These are phyloP conservation scores for Yamadazyma siamensis DNA, from an alignment of 1,139 yeast genomes.

Conservation along the genomic window DNA sequence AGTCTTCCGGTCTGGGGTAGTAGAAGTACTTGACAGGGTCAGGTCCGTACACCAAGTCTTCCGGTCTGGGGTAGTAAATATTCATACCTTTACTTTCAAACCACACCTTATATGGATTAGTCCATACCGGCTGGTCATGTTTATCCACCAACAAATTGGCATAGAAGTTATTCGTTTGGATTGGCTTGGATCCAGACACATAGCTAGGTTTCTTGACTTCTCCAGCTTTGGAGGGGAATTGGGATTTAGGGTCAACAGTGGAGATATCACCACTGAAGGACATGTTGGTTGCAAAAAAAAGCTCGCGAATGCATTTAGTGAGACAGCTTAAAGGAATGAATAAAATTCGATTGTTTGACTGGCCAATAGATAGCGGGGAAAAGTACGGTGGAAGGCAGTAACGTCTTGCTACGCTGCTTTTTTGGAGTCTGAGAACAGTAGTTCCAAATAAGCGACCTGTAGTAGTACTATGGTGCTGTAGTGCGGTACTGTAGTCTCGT, in stretches of 20 bases:
- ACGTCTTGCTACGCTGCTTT: no score
- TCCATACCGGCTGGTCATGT: slow-evolving; percentile 60
- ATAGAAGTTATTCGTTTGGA: slow-evolving; percentile 76
- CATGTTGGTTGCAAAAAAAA: slow-evolving; percentile 3
- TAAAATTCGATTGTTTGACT: neutral
- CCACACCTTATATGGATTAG: slow-evolving; percentile 71
- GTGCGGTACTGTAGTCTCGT: no score
- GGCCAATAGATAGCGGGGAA: neutral
- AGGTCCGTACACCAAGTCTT: slow-evolving; percentile 61
- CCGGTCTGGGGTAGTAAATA: slow-evolving; percentile 51
- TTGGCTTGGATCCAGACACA: slow-evolving; percentile 33
- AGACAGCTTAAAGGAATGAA: neutral
- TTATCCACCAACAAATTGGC: slow-evolving; percentile 64
- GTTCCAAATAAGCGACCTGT: no score
- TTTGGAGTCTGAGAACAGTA: no score
- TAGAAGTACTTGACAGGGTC: slow-evolving; percentile 44
- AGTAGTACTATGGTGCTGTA: no score
- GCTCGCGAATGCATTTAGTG: slow-evolving; percentile 4
- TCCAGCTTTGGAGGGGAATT: slow-evolving; percentile 39
- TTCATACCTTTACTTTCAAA: slow-evolving; percentile 49
- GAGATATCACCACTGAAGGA: slow-evolving; percentile 36
- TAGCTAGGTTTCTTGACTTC: slow-evolving; percentile 34
- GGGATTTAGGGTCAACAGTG: slow-evolving; percentile 39
- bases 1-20: slow-evolving; percentile 41
- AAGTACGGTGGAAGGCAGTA: neutral